Evolutionary conservation across 768 basidiomycete species (phyloP), one percentile per base, ranked within the genome.

Genomic region (Vararia minispora): DNA sequence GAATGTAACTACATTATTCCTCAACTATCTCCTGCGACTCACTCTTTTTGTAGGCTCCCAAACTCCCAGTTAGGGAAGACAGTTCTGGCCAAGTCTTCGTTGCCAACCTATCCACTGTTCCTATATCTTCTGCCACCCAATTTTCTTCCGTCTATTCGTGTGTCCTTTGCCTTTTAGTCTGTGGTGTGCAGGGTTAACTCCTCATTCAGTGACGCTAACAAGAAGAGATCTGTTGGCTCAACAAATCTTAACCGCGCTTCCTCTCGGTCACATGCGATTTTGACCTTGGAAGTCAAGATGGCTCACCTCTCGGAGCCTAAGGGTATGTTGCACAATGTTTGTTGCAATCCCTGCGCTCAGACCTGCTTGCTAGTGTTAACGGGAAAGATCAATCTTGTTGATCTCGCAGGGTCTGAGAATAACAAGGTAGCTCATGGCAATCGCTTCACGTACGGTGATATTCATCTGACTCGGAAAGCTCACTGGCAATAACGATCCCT

Each of bases 331-430:
- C 28, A 34, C n/a, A 4, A n/a, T 16, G 1, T 13, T 10, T 5
- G 7, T n/a, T n/a, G 9, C 20, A 5, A n/a, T 20, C 27, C 12
- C 18, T 6, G 5, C 16, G 5, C 20, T 14, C 37, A 34, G 11
- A 42, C 20, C 2, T 5, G n/a, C 2, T 3, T n/a, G 3, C 17
- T 44, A 86, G 85, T 70, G 29, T 54, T 79, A 34, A 70, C 66
- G 2, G 87, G 86, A 8, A 86, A 82, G 55, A 79, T 90, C 39
- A 86, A 86, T 46, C 71, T 91, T 7, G 85, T 90, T 9, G 89
- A 92, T 59, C 69, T 92, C 20, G 89, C 89, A 13, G 89, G 89
- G 20, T 88, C 84, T 0, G 89, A 92, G 60, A 90, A 90, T 52
- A 91, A 90, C 57, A 91, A 86, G 60, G 77, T 76, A 26, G 13